Base-by-base conservation (phyloP, 495 filamentous ascomycete species). In the Xylaria venustula region DNA sequence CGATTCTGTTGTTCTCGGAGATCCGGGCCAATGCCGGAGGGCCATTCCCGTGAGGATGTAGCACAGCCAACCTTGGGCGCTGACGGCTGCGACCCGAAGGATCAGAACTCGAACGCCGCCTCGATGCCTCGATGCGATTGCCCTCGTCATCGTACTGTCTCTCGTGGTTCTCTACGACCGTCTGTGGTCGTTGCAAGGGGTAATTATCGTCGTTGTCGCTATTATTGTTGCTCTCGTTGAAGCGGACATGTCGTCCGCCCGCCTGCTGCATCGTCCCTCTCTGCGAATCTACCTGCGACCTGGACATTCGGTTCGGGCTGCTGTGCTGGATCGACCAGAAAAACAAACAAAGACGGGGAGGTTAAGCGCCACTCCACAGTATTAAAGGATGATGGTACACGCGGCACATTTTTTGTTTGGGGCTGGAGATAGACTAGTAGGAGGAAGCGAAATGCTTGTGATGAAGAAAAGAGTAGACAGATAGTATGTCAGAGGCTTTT, bases 71-170 rank as follows among this genome's bases (percentile, higher is more conserved):
- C 3, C 57, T 52, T 1, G 66, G 68, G 17, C 68, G 64, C 23
- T 61, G 68, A 41, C 60, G 66, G 11, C 57, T 30, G 28, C 58
- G 62, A 7, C 66, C 64, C 3, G 46, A 65, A 8, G 68, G 68
- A 25, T 71, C 68, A 2, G 68, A 71, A 25, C 48, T 69, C 26
- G 68, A 71, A 23, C 68, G 68, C 23, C 66, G 61, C 36, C 68
- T 51, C 8, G 59, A 44, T 0, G 50, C 14, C 5, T 60, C 54
- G 11, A 28, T 53, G 26, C 59, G 45, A 34, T 56, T 9, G 0
- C 42, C 28, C 6, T 52, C 23, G 8, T 54, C 19, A n/a, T 52
- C 20, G 14, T 19, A 19, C 6, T 45, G 53, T 8, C 52, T 44
- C 3, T 61, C 22, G 34, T 36, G 22, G 47, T 15, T 34, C 6